These are phyloP conservation scores for Microcera coccophila DNA, from an alignment of 2,329 filamentous ascomycete genomes.

Conservation along the genomic window DNA sequence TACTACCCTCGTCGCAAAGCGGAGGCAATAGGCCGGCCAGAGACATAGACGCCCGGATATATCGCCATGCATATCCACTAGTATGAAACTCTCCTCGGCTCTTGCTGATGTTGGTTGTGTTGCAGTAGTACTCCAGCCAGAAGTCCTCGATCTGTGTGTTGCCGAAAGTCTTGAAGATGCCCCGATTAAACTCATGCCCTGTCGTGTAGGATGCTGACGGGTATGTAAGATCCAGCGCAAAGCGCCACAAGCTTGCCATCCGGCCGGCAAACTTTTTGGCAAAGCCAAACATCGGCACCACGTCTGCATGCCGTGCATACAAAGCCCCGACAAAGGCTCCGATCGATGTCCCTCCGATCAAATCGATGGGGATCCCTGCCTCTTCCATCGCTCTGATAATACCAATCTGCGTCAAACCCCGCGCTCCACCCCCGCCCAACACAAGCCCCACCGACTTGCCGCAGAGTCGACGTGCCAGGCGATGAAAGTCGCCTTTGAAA, in stretches of 20 bases:
- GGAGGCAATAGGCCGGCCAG: slow-evolving; percentile 88
- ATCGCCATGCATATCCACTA: slow-evolving; percentile 95
- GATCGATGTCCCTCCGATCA: slow-evolving; percentile 93
- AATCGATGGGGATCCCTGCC: slow-evolving; percentile 90
- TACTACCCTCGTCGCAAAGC: slow-evolving; percentile 92
- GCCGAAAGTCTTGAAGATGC: slow-evolving; percentile 97
- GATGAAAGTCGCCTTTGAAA: slow-evolving; percentile 95
- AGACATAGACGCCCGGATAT: slow-evolving; percentile 95
- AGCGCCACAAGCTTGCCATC: slow-evolving; percentile 99
- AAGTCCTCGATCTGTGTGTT: slow-evolving; percentile 98
- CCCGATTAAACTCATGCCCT: slow-evolving; percentile 96
- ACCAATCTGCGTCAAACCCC: slow-evolving; percentile 88
- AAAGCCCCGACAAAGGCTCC: slow-evolving; percentile 92
- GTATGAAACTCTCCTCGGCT: slow-evolving; percentile 90
- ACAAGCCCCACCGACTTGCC: slow-evolving; percentile 94
- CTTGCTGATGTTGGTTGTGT: slow-evolving; percentile 98
- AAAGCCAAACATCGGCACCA: slow-evolving; percentile 93
- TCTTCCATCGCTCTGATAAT: slow-evolving; percentile 95
- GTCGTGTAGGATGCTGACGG: slow-evolving; percentile 96
- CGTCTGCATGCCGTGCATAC: slow-evolving; percentile 92
- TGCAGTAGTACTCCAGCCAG: slow-evolving; percentile 98
- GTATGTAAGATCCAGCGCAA: slow-evolving; percentile 92
- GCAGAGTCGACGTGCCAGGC: slow-evolving; percentile 81
- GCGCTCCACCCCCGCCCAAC: slow-evolving; percentile 85
- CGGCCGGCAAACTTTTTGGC: slow-evolving; percentile 96